Evolutionary conservation across 2,329 filamentous ascomycete species (phyloP), one percentile per base, ranked within the genome.

Genomic region (Paecilomyces formosus): DNA sequence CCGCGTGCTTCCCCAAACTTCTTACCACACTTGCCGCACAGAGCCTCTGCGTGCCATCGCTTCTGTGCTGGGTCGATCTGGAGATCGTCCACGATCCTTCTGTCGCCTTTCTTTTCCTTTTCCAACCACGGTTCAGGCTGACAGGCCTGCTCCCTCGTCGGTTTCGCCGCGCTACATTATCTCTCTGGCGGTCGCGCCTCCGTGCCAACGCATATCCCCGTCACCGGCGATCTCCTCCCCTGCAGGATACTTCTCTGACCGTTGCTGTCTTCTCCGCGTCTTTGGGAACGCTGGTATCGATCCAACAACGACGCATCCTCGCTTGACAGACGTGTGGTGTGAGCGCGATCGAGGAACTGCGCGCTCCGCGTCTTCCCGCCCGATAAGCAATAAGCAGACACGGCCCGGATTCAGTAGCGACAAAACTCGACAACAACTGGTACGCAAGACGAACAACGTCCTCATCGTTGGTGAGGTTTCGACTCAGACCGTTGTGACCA

Each of bases 1-100:
- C 59, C 66, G 66, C 60, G 63, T 62, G 61, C 63, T 63, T 60
- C 64, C 55, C 61, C 63, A 45, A 31, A 45, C 39, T 45, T 45
- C n/a, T 21, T 18, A 18, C 39, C 39, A 45, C n/a, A 18, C 39
- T 18, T 18, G 39, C 58, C 55, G 33, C 55, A 55, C 39, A 57
- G 56, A 57, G 26, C 49, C 35, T 54, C 55, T 45, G 35, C 58
- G 18, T 55, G 49, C 60, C 56, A 56, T 62, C 39, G 39, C 39
- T 45, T 45, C 18, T n/a, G 39, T n/a, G 39, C 39, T 45, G 39
- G 39, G n/a, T 45, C 39, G 39, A 45, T 45, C 39, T n/a, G 15
- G n/a, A 18, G 35, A 45, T 45, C 39, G 39, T 18, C 39, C 39
- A 7, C 39, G 39, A 21, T 18, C 39, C 15, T n/a, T 45, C 3